These are phyloP conservation scores for Firmiana major DNA, from an alignment of 345 rosid genomes.

Conservation along the genomic window DNA sequence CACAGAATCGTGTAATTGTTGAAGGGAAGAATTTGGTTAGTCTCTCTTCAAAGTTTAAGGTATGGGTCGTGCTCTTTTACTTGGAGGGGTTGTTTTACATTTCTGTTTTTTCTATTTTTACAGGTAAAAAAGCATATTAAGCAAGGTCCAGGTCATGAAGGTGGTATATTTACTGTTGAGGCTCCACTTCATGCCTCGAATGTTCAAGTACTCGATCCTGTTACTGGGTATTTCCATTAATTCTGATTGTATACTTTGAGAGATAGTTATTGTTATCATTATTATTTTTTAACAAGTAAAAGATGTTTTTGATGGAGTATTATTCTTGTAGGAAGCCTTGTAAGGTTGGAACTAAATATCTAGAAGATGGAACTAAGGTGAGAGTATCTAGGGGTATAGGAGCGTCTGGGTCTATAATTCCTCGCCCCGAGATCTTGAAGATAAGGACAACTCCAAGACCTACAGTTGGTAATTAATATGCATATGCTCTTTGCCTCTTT, in stretches of 20 bases:
- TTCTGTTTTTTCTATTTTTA: not conserved
- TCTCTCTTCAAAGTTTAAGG: not conserved
- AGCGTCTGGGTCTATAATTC: slow-evolving; percentile 83
- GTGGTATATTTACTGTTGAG: slow-evolving; percentile 93
- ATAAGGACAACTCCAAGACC: slow-evolving; percentile 88
- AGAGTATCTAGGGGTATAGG: slow-evolving; percentile 87
- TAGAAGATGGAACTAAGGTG: slow-evolving; percentile 97
- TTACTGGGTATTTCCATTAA: slow-evolving; percentile 58
- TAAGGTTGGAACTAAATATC: slow-evolving; percentile 73
- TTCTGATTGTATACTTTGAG: not conserved
- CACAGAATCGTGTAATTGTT: slow-evolving; percentile 86
- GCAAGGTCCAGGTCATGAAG: slow-evolving; percentile 85
- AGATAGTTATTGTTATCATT: not conserved
- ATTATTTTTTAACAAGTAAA: not conserved
- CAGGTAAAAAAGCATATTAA: slow-evolving; percentile 94
- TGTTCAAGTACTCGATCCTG: slow-evolving; percentile 91
- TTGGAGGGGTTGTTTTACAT: not conserved
- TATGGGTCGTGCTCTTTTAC: not conserved
- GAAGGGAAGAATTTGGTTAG: slow-evolving; percentile 87
- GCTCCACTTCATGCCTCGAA: slow-evolving; percentile 96
- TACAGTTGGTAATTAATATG: slow-evolving; percentile 48
- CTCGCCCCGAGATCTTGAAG: slow-evolving; percentile 93
- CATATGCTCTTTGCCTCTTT: not conserved
- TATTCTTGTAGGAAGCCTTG: slow-evolving; percentile 67
- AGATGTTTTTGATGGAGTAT: not conserved